Base-by-base conservation (phyloP, 257 asterid genomes). In the Ilex asprella region DNA sequence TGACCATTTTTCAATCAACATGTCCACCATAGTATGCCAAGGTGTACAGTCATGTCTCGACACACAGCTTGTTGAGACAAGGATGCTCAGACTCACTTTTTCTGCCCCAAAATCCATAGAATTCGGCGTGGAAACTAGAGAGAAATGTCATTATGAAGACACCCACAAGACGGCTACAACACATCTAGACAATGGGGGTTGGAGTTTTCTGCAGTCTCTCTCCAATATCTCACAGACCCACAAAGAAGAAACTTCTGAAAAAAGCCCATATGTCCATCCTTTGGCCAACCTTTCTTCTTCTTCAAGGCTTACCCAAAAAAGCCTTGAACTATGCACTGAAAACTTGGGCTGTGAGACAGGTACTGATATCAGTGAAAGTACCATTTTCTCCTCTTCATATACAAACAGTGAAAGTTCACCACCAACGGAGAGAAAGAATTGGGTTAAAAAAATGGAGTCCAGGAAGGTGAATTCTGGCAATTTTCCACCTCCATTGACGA, bases 401-500 rank as follows among this genome's bases (percentile, higher is more conserved):
- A 3, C 5, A 7, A 15, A 2, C 8, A 7, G n/a, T 2, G 15
- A 14, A 8, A 53, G 16, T 13, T 59, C n/a, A 4, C 16, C 16
- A 2, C 15, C 11, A 10, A 10, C 27, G 63, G 46, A 21, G 30
- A 53, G 57, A 50, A 63, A 35, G 14, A 47, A 27, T 7, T 14
- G 4, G 52, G 12, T 7, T 46, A 7, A 10, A 46, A 10, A 46
- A 7, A 15, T n/a, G 30, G 57, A 53, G 10, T 8, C 27, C 3
- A 53, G 11, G 30, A 16, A 15, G 57, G 27, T 10, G 30, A 21
- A 21, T 35, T 31, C 44, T 71, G 75, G 76, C 31, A 70, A 67
- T 61, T 92, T 86, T 70, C 99, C 99, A 50, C 99, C 99, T 46
- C 99, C 97, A 56, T 73, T 92, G 79, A 83, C 93, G 16, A 75